Evolutionary conservation across 106 monocot genomes (phyloP), one percentile per base, ranked within the genome.

Genomic region (Acorus gramineus): DNA sequence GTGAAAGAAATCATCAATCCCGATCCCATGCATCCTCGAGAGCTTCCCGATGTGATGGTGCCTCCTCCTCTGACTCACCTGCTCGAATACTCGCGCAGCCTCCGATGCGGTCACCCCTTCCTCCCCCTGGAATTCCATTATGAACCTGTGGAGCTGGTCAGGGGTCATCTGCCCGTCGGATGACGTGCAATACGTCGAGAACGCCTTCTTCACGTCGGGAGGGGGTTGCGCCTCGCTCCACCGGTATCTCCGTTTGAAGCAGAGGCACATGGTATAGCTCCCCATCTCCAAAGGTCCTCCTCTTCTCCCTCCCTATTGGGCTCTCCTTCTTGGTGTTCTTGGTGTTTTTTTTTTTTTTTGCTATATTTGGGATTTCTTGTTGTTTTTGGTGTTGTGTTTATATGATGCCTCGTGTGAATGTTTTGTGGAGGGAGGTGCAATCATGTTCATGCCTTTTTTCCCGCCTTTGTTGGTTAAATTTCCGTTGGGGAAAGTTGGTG

Each of bases 171-270:
- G 62, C 46, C 73, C 3, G 2, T 70, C 84, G 1, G 80, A 82
- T 5, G 73, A 79, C 11, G 83, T 14, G 74, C 64, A 79, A 4
- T 28, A 28, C 28, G 73, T 44, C 2, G 57, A 42, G 74, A 90
- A 95, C 12, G 71, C 72, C 54, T 66, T 73, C 59, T 65, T 73
- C 44, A 90, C 85, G 69, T 87, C 95, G 4, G 49, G 49, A 9
- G 87, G 84, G 7, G 85, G 80, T 69, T 84, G 55, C 9, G 86
- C 86, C 71, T 87, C 86, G 49, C 6, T 70, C 71, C 69, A 66
- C 44, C 67, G 73, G 82, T 85, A 95, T 74, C 85, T 87, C 56
- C 95, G 67, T 57, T 77, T 90, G 80, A 95, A 95, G 76, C 84
- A 92, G 43, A 84, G 50, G 71, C 87, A 87, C 65, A 66, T 85